phyloP scores from a whole-genome alignment of 352 stramenopile genomes.

The Globisporangium takayamanum region DNA sequence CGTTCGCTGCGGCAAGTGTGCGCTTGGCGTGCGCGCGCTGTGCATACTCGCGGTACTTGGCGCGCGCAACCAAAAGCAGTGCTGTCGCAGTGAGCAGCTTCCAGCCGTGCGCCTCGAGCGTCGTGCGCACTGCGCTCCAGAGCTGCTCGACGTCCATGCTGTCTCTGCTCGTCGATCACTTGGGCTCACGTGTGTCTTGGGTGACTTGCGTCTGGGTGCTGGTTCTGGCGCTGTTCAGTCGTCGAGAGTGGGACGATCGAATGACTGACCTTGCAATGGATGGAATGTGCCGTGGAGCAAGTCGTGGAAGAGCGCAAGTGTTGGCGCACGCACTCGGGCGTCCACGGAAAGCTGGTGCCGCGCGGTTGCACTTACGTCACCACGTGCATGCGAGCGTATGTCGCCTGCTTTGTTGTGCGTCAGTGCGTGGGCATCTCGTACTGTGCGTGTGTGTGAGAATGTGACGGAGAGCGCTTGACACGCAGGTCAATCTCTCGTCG shows the following conservation, averaged over 20 bases:
- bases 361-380: neutral
- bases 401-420: too few species aligned
- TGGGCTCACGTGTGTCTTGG: too few species aligned
- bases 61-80: constrained; percentile 20
- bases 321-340: too few species aligned
- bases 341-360: neutral
- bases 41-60: constrained; percentile 25
- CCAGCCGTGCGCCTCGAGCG: constrained; percentile 52
- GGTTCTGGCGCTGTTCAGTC: neutral
- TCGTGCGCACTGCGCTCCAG: constrained; percentile 21
- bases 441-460: too few species aligned
- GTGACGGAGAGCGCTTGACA: too few species aligned
- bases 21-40: constrained; percentile 22
- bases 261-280: too few species aligned
- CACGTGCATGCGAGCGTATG: too few species aligned
- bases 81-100: constrained; percentile 29
- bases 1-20: constrained; percentile 40
- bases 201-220: neutral
- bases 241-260: constrained; percentile 3
- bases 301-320: neutral
- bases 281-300: too few species aligned
- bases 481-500: too few species aligned
- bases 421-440: too few species aligned
- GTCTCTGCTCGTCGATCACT: neutral
- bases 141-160: constrained; percentile 10